These are phyloP conservation scores for Venturia nashicola DNA, from an alignment of 2,329 filamentous ascomycete species.

Conservation along the genomic window DNA sequence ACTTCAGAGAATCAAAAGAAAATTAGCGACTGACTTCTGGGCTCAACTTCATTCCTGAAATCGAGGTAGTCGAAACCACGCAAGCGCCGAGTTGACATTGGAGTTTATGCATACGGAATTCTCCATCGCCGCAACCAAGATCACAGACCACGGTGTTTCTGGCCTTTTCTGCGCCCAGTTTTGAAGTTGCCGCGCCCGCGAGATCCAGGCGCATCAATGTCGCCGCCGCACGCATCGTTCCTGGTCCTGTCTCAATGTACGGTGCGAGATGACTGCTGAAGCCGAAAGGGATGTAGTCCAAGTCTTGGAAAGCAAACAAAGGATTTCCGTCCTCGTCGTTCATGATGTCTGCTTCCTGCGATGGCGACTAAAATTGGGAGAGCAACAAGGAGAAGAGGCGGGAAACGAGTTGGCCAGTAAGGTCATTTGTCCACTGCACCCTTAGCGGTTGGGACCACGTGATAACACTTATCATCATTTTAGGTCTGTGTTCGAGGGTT, in stretches of 20 bases:
- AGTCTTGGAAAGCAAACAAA: constrained; percentile 1
- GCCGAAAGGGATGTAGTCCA: constrained; percentile 5
- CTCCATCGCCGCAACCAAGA: constrained; percentile 5
- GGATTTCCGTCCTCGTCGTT: constrained; percentile 1
- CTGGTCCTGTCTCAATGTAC: constrained; percentile 3
- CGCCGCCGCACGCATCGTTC: constrained; percentile 3
- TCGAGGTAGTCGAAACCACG: neutral
- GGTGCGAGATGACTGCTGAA: neutral
- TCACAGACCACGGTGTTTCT: neutral
- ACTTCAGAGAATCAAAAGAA: neutral
- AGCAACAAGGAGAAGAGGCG: too few species aligned
- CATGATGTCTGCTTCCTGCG: neutral
- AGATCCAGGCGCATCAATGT: neutral
- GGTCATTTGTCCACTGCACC: too few species aligned
- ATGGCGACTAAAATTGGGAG: neutral
- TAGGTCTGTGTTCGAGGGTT: too few species aligned
- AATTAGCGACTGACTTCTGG: neutral
- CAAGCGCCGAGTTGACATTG: neutral
- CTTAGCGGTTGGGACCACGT: neutral
- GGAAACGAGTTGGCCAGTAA: neutral
- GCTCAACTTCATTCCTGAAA: neutral
- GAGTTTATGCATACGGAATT: constrained; percentile 5
- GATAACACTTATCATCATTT: neutral
- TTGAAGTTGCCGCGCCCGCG: neutral
- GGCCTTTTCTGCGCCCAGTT: neutral